These are phyloP conservation scores for Leptomonas seymouri DNA, from an alignment of 208 protist species.

Conservation along the genomic window DNA sequence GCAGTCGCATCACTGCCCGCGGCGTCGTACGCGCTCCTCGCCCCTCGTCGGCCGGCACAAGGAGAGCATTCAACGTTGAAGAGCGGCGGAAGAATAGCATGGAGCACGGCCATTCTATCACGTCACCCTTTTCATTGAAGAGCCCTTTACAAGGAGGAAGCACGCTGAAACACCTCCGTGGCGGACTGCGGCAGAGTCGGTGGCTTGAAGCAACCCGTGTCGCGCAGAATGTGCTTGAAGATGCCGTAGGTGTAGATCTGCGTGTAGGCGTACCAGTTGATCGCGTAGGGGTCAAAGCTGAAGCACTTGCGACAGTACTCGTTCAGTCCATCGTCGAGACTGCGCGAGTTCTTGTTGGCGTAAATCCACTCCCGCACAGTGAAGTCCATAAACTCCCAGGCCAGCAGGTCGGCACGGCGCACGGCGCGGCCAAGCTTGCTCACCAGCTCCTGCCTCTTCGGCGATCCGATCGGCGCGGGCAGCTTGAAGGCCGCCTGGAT, in stretches of 20 bases:
- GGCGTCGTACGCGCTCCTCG: too few relatives aligned
- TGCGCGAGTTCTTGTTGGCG: constrained; percentile 36
- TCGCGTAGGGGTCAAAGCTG: constrained; percentile 61
- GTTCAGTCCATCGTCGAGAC: constrained; percentile 62
- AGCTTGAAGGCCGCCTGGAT: constrained; percentile 43
- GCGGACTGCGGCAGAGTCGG: constrained; percentile 41
- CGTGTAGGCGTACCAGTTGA: constrained; percentile 78
- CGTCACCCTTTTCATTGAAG: too few relatives aligned
- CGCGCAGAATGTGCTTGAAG: constrained; percentile 68
- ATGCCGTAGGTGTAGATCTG: constrained; percentile 76
- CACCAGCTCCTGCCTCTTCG: constrained; percentile 47
- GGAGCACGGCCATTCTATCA: background rate
- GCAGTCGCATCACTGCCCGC: too few relatives aligned
- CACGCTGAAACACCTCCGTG: constrained; percentile 57
- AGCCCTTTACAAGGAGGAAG: constrained; percentile 44
- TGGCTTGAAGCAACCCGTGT: constrained; percentile 40
- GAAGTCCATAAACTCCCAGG: constrained; percentile 74
- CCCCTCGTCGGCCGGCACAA: too few relatives aligned
- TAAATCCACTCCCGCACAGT: constrained; percentile 67
- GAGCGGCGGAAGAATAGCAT: constrained; percentile 12
- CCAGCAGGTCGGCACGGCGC: constrained; percentile 55
- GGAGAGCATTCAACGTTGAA: too few relatives aligned
- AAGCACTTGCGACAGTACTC: constrained; percentile 43
- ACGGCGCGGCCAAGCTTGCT: constrained; percentile 58
- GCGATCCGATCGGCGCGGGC: constrained; percentile 57